Conservation (phyloP, 164 flowering plant genomes). For the Sedum album region DNA sequence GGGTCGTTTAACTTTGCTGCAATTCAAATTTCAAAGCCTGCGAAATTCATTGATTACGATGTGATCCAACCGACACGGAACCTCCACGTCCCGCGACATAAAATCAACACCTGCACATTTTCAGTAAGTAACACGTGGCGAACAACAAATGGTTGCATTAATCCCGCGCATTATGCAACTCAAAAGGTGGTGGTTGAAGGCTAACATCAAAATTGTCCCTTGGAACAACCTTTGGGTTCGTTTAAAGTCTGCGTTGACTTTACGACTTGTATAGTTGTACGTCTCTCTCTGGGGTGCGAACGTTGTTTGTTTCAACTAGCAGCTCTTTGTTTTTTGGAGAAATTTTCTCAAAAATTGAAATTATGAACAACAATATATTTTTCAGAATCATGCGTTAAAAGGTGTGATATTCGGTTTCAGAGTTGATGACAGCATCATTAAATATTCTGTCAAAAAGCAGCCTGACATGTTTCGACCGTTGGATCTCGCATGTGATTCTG, state of each 20-base stretch:
- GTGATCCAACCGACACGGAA: too few species aligned
- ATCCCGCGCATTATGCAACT: too few species aligned
- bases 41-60: neutral
- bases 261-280: too few species aligned
- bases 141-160: too few species aligned
- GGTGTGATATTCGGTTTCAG: neutral
- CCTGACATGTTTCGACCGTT: neutral
- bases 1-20: too few species aligned
- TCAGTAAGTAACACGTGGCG: too few species aligned
- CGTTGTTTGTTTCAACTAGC: neutral
- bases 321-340: neutral
- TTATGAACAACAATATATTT: too few species aligned
- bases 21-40: neutral
- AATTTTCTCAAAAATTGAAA: too few species aligned
- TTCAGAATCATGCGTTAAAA: neutral
- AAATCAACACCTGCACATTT: too few species aligned
- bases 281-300: neutral
- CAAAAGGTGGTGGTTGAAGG: neutral
- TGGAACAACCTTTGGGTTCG: neutral
- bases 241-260: neutral
- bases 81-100: too few species aligned
- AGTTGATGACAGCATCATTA: neutral
- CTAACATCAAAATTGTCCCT: neutral
- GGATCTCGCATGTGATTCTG: neutral
- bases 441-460: neutral